phyloP scores from a whole-genome alignment of 129 eudicot species.

The Daucus carota region DNA sequence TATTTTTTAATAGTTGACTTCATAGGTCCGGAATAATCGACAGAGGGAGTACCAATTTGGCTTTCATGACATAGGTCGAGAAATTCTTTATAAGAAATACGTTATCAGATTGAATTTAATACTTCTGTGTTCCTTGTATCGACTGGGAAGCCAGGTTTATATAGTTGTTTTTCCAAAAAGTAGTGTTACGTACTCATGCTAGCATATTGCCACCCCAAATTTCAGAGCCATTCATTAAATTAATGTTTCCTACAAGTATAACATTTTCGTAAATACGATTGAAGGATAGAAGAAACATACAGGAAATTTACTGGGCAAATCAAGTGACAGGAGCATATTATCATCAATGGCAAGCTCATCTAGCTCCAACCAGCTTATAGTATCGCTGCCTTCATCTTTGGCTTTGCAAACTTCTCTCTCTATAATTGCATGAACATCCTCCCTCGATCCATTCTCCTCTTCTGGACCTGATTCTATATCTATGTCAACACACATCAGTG shows the following conservation, averaged over 20 bases:
- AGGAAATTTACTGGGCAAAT: constrained; percentile 77
- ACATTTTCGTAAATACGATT: neutral
- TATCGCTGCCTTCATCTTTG: constrained; percentile 38
- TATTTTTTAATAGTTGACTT: too few species aligned
- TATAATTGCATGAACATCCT: constrained; percentile 36
- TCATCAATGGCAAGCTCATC: constrained; percentile 88
- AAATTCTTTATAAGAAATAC: neutral
- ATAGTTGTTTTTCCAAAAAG: neutral
- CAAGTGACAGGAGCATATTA: constrained; percentile 53
- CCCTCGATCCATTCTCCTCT: constrained; percentile 31
- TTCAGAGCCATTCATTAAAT: neutral
- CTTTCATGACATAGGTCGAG: neutral
- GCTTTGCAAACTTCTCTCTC: constrained; percentile 55
- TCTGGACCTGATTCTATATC: constrained; percentile 52
- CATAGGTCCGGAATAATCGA: too few species aligned
- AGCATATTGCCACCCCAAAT: neutral
- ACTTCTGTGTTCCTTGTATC: neutral
- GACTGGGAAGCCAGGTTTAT: neutral
- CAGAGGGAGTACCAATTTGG: too few species aligned
- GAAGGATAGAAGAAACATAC: constrained; percentile 33
- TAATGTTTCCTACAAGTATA: neutral
- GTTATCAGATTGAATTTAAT: neutral
- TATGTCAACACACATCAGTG: constrained; percentile 85
- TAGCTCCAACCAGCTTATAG: constrained; percentile 85
- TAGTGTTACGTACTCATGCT: neutral